These are phyloP conservation scores for Posidonia oceanica DNA, from an alignment of 116 monocot genomes.

Conservation along the genomic window DNA sequence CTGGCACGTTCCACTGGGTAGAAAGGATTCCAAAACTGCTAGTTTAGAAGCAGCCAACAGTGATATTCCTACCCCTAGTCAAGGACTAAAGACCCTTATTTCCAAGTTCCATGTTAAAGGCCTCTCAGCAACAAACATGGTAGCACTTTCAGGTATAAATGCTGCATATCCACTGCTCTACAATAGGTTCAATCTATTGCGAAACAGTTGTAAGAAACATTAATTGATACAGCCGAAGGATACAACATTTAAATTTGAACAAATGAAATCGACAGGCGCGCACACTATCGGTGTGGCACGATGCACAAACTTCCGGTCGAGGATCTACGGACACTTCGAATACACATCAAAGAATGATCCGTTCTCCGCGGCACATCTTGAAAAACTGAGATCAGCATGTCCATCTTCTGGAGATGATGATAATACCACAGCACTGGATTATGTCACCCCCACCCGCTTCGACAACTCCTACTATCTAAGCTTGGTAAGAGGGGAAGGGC, in stretches of 20 bases:
- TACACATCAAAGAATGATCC: constrained; percentile 18
- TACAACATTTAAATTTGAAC: background rate
- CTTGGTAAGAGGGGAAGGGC: constrained; percentile 47
- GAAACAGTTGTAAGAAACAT: background rate
- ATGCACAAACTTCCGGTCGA: constrained; percentile 48
- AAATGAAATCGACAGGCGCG: constrained; percentile 24
- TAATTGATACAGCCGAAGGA: background rate
- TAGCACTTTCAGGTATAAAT: constrained; percentile 49
- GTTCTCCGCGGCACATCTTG: constrained; percentile 23
- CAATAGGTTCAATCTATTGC: no score
- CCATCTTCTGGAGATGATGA: constrained; percentile 31
- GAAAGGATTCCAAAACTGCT: constrained; percentile 49
- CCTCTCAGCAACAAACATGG: constrained; percentile 66
- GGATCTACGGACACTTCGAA: constrained; percentile 55
- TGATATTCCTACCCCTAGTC: constrained; percentile 43
- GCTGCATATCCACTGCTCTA: no score
- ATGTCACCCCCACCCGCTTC: constrained; percentile 44
- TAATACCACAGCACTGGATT: constrained; percentile 36
- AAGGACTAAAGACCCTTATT: constrained; percentile 42
- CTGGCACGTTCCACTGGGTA: constrained; percentile 69
- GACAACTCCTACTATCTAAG: constrained; percentile 55
- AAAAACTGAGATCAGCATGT: constrained; percentile 25
- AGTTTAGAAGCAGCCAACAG: constrained; percentile 45
- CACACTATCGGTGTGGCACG: constrained; percentile 78
- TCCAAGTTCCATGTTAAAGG: constrained; percentile 69